A percentile compares a stretch with the other conserved stretches of the same genome.
Conservation (phyloP, 208 protist species). For the Acanthamoeba culbertsoni region DNA sequence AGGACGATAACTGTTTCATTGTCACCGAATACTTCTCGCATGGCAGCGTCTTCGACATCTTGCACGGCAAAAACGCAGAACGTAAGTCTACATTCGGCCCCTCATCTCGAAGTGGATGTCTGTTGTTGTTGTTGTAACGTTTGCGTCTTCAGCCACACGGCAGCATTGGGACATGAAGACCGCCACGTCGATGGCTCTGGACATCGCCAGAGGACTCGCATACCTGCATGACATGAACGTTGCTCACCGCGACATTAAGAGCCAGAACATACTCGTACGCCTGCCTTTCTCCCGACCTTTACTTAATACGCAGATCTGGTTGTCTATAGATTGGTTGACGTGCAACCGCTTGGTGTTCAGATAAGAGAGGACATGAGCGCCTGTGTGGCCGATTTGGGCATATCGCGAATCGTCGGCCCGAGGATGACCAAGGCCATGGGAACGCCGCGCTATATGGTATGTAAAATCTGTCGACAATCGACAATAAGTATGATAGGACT, state of each 20-base stretch:
- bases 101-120: neutral
- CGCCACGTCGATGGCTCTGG: constrained; percentile 67
- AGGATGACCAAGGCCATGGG: constrained; percentile 57
- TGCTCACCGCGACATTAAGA: constrained; percentile 40
- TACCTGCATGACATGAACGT: constrained; percentile 75
- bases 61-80: neutral
- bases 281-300: neutral
- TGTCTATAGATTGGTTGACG: neutral
- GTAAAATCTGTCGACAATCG: no score
- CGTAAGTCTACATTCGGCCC: neutral
- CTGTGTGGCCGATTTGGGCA: constrained; percentile 19
- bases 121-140: neutral
- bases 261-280: constrained; percentile 36
- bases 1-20: constrained; percentile 32
- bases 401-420: constrained; percentile 34
- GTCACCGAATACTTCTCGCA: constrained; percentile 35
- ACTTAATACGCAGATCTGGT: neutral
- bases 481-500: no score
- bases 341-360: neutral
- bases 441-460: constrained; percentile 29
- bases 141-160: neutral
- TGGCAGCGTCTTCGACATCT: neutral
- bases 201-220: constrained; percentile 77
- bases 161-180: neutral
- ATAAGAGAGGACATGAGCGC: constrained; percentile 40